phyloP scores from a whole-genome alignment of 192 early-diverging fungal genomes.

The Ambispora gerdemannii region DNA sequence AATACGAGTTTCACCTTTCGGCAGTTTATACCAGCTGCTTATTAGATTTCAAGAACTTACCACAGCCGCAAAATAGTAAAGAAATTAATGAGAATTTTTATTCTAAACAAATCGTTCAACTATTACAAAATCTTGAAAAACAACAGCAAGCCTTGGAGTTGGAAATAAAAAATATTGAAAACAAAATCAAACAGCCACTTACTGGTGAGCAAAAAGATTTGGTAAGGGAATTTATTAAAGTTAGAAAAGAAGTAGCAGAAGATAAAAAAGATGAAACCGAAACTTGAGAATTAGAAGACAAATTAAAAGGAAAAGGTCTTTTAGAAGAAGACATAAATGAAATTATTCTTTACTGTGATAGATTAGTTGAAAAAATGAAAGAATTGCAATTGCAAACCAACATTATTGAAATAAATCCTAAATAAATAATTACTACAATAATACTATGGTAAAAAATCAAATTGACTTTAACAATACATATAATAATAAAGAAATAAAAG shows the following conservation, averaged over 20 bases:
- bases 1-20: no score
- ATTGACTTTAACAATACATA: neutral
- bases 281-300: neutral
- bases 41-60: no score
- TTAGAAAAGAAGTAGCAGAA: neutral
- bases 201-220: neutral
- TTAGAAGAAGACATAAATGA: neutral
- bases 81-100: no score
- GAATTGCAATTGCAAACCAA: neutral
- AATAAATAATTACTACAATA: neutral
- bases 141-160: no score
- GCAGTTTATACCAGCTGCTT: no score
- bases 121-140: no score
- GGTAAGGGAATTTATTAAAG: neutral
- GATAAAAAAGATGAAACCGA: neutral
- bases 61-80: no score
- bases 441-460: neutral
- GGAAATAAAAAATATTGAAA: no score
- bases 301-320: constrained; percentile 2
- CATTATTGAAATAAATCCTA: neutral
- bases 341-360: constrained; percentile 9
- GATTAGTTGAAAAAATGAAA: constrained; percentile 3
- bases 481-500: constrained; percentile 17
- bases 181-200: no score
- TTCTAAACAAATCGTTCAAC: no score